Conservation (phyloP, 768 basidiomycete genomes). For the Crassisporium funariophilum region DNA sequence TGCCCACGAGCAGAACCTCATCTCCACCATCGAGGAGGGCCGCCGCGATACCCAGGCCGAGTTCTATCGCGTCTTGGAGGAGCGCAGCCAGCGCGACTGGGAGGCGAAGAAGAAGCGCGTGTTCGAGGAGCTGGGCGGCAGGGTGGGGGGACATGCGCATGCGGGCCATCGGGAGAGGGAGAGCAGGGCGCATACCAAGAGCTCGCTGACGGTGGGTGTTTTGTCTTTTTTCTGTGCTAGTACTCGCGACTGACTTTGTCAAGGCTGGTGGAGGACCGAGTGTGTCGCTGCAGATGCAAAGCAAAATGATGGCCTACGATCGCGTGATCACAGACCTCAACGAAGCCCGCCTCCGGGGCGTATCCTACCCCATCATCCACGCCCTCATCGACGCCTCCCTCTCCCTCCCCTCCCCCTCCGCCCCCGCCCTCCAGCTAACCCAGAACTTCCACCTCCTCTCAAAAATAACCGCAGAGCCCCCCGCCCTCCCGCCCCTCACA, state of each 20-base stretch:
- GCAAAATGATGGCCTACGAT: constrained; percentile 96
- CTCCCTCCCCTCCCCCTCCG: constrained; percentile 48
- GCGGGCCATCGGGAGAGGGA: constrained; percentile 59
- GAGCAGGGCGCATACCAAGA: constrained; percentile 64
- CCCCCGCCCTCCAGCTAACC: constrained; percentile 57
- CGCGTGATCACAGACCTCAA: constrained; percentile 80
- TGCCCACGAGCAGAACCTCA: constrained; percentile 92
- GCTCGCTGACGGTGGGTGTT: constrained; percentile 49
- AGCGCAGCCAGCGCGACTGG: constrained; percentile 79
- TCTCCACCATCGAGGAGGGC: constrained; percentile 91
- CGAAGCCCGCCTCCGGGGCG: constrained; percentile 66
- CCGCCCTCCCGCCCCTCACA: constrained; percentile 71
- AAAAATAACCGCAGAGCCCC: constrained; percentile 78
- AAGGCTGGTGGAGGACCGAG: constrained; percentile 49
- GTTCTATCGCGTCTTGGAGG: constrained; percentile 81
- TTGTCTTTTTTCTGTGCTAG: background rate
- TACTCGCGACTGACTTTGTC: background rate
- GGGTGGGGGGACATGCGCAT: constrained; percentile 64
- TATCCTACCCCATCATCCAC: constrained; percentile 77
- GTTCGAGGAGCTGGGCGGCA: constrained; percentile 86
- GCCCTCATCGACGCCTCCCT: constrained; percentile 68
- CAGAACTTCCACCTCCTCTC: constrained; percentile 74
- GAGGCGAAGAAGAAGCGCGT: constrained; percentile 87
- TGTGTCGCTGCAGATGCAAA: constrained; percentile 79
- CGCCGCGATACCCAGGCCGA: constrained; percentile 82